These are phyloP conservation scores for Plasmopara viticola DNA, from an alignment of 352 stramenopile species.

Conservation along the genomic window DNA sequence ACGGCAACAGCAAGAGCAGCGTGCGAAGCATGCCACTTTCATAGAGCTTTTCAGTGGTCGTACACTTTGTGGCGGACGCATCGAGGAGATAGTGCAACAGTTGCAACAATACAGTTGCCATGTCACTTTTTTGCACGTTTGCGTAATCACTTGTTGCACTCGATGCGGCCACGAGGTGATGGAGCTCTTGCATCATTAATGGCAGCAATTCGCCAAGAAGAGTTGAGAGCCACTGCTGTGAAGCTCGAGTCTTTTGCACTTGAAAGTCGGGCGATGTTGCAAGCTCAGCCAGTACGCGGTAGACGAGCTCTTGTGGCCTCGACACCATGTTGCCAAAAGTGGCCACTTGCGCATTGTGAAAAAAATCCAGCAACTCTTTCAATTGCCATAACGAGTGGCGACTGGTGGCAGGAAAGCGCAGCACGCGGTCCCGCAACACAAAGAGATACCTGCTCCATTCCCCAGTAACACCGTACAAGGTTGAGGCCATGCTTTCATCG, in stretches of 20 bases:
- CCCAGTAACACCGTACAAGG: constrained; percentile 27
- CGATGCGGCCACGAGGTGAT: constrained; percentile 18
- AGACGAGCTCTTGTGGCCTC: constrained; percentile 38
- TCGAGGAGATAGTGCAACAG: constrained; percentile 43
- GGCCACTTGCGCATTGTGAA: constrained; percentile 11
- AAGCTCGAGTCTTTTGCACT: constrained; percentile 19
- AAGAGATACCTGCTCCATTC: constrained; percentile 61
- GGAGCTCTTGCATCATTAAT: constrained; percentile 31
- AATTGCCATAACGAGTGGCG: constrained; percentile 27
- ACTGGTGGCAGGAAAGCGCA: constrained; percentile 31
- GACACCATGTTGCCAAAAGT: constrained; percentile 2
- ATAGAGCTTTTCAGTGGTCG: constrained; percentile 31
- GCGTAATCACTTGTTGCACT: not conserved
- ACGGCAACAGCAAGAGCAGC: constrained; percentile 34
- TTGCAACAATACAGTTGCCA: constrained; percentile 43
- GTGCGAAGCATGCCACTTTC: constrained; percentile 42
- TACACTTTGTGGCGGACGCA: constrained; percentile 19
- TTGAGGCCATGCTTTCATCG: not conserved
- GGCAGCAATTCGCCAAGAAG: constrained; percentile 37
- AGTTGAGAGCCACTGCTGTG: constrained; percentile 30
- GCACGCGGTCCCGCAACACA: constrained; percentile 43
- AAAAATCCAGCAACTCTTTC: constrained; percentile 27
- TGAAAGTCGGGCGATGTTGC: constrained; percentile 51
- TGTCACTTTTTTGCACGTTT: constrained; percentile 23
- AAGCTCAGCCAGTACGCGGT: constrained; percentile 47